These are phyloP conservation scores for Aspergillus viridinutans DNA, from an alignment of 2,329 filamentous ascomycete genomes.

Conservation along the genomic window DNA sequence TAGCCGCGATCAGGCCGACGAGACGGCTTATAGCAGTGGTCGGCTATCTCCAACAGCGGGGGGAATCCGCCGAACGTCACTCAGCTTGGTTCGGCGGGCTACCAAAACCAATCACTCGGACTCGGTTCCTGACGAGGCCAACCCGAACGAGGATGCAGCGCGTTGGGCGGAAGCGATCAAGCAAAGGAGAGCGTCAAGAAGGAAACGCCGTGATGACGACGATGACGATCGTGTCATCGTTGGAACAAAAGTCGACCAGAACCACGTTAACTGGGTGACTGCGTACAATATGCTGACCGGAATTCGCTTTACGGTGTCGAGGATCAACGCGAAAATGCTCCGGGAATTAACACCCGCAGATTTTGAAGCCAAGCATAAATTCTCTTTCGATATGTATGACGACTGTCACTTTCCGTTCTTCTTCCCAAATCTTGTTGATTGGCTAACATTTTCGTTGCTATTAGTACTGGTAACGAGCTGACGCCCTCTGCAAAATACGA, in stretches of 20 bases:
- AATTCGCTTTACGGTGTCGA: constrained; percentile 92
- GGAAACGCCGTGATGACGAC: constrained; percentile 78
- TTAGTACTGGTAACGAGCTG: constrained; percentile 87
- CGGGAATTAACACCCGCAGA: constrained; percentile 84
- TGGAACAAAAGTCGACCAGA: constrained; percentile 95
- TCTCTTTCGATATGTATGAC: constrained; percentile 92
- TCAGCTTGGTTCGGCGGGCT: constrained; percentile 72
- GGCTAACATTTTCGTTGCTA: constrained; percentile 17
- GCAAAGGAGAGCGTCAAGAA: constrained; percentile 84
- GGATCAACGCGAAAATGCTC: constrained; percentile 95
- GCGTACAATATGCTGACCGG: constrained; percentile 99
- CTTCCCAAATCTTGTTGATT: neutral
- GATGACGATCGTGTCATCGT: constrained; percentile 88
- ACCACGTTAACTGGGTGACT: constrained; percentile 94
- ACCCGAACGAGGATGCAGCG: constrained; percentile 83
- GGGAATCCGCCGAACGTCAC: constrained; percentile 69
- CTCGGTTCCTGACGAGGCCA: constrained; percentile 73
- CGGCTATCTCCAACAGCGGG: constrained; percentile 72
- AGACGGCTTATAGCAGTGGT: constrained; percentile 62
- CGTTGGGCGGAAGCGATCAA: constrained; percentile 91
- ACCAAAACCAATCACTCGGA: constrained; percentile 86
- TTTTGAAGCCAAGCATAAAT: constrained; percentile 93
- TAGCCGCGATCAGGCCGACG: constrained; percentile 66
- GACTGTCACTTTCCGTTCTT: constrained; percentile 15
- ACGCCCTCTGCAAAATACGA: constrained; percentile 98